Percentiles rank a stretch among this genome's conserved stretches.
Conservation (phyloP, 306 rosid genomes). For the Dryas octopetala region DNA sequence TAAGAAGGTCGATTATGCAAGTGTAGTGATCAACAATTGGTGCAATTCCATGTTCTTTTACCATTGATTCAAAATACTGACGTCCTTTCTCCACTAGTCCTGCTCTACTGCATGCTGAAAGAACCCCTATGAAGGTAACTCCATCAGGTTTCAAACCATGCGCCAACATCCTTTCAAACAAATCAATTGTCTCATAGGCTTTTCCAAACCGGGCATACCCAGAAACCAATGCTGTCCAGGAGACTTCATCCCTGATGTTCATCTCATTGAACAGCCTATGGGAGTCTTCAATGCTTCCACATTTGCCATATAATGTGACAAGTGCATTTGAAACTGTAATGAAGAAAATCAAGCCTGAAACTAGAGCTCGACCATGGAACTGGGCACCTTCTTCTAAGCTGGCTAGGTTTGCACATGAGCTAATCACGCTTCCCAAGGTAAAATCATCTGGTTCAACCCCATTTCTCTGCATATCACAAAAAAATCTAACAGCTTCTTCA, state of each 20-base stretch:
- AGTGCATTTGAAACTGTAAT: constrained; percentile 83
- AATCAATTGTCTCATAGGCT: constrained; percentile 61
- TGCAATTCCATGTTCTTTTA: constrained; percentile 57
- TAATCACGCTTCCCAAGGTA: constrained; percentile 82
- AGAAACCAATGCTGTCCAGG: constrained; percentile 94
- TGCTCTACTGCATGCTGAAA: constrained; percentile 93
- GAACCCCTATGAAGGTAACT: constrained; percentile 87
- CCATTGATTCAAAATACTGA: constrained; percentile 65
- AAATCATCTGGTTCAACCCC: constrained; percentile 80
- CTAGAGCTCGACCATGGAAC: constrained; percentile 75
- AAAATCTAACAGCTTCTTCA: constrained; percentile 81
- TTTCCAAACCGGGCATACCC: constrained; percentile 83
- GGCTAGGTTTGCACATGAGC: constrained; percentile 91
- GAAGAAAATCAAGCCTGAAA: constrained; percentile 67
- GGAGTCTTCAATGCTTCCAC: constrained; percentile 78
- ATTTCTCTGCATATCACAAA: constrained; percentile 73
- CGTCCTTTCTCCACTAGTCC: constrained; percentile 82
- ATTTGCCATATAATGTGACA: constrained; percentile 78
- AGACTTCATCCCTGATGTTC: constrained; percentile 65
- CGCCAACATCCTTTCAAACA: constrained; percentile 72
- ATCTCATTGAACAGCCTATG: constrained; percentile 65
- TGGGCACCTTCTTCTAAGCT: constrained; percentile 97
- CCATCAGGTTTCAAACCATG: constrained; percentile 69
- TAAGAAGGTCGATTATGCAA: constrained; percentile 86
- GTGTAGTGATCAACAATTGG: constrained; percentile 77